Base-by-base conservation (phyloP, 768 basidiomycete genomes). In the Xerocomellus dryophilus region DNA sequence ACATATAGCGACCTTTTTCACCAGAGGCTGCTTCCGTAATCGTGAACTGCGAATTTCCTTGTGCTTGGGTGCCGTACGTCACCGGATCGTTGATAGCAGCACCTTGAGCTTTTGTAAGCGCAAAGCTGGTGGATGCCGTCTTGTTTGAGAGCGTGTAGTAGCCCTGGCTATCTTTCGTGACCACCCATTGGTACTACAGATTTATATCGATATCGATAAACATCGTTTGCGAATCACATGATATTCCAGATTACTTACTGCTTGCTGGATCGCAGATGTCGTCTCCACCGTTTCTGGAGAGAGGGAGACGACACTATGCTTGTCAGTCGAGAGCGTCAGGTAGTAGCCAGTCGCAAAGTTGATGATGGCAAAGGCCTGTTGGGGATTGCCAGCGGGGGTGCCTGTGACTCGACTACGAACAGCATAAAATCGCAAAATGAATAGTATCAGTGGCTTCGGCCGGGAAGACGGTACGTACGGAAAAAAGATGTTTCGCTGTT, bases 311-410 rank as follows among this genome's bases (percentile, higher is more conserved):
- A 51, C 54, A 0, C 3, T 31, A 7, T 5, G 0, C 17, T 43
- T 43, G 20, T 53, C 15, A 20, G 6, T 31, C 23, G 58, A 58
- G 10, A 59, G 56, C 3, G 47, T 47, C 23, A 59, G 20, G 36
- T 54, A 59, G 44, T 47, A 54, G 7, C 58, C 51, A 25, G 45
- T 44, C 7, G 31, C 52, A n/a, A 59, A 35, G 34, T 59, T 47
- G 45, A 59, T 44, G 38, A 60, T 51, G 1, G 49, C 57, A 12
- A 43, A 36, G 8, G 48, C 27, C 21, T 31, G 20, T 1, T 9
- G 36, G 21, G 50, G 8, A 36, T 41, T 15, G 10, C 51, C 43
- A 17, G 14, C 9, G 1, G 27, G 43, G 10, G 2, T 11, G 17
- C 52, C 38, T 10, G 38, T 41, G 43, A 54, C 18, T 3, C 54